Evolutionary conservation across 2,329 filamentous ascomycete genomes (phyloP).

Genomic region (Calycina herbarum): DNA sequence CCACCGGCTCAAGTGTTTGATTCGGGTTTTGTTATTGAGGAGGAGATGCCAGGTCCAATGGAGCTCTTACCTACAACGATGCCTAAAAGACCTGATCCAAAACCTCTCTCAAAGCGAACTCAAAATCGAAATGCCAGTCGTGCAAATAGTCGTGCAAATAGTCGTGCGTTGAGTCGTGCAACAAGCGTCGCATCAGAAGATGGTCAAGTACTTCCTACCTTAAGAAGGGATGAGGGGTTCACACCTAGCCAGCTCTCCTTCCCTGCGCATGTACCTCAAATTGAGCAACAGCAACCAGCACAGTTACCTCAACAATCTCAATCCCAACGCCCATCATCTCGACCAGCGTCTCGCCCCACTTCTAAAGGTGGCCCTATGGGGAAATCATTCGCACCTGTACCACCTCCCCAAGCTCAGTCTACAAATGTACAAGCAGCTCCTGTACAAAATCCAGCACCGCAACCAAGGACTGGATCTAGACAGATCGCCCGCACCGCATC

Average conservation of each 20-base stretch:
- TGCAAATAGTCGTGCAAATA: conserved; percentile 26
- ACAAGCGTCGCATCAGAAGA: conserved; percentile 35
- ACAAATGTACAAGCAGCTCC: conserved; percentile 3
- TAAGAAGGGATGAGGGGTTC: conserved; percentile 22
- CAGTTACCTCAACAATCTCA: conserved; percentile 1
- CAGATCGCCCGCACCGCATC: conserved; percentile 34
- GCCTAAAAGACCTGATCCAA: conserved; percentile 33
- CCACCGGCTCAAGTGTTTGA: conserved; percentile 21
- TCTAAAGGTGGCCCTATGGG: background rate
- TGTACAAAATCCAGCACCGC: conserved; percentile 22
- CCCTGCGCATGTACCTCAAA: conserved; percentile 5
- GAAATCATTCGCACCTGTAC: background rate
- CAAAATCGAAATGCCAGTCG: conserved; percentile 34
- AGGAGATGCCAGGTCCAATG: conserved; percentile 41
- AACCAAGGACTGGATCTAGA: conserved; percentile 46
- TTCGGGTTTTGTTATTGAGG: conserved; percentile 38
- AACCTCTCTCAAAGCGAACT: conserved; percentile 37
- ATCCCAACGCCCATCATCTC: background rate
- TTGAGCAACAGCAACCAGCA: background rate
- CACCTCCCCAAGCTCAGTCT: background rate
- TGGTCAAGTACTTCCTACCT: conserved; percentile 29
- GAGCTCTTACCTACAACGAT: conserved; percentile 43
- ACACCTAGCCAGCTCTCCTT: conserved; percentile 16
- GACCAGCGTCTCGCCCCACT: background rate
- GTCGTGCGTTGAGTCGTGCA: conserved; percentile 30